Base-by-base conservation (phyloP, 805 yeast species). In the Metschnikowia anglica region DNA sequence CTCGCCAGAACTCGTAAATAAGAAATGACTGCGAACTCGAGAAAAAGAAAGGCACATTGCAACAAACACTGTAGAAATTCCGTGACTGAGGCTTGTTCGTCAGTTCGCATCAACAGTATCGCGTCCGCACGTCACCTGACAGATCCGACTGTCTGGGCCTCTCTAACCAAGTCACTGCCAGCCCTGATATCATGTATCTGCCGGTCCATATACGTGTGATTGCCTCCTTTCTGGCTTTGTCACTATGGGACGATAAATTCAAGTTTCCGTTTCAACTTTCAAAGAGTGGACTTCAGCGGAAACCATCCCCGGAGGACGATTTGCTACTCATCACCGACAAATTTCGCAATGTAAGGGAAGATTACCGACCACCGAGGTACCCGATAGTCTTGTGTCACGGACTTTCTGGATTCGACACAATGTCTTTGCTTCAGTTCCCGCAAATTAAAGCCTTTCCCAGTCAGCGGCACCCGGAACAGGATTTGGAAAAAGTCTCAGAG, bases 321-420 rank as follows among this genome's bases (percentile, higher is more conserved):
- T 26, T 47, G n/a, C 32, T 37, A 12, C 45, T 61, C 17, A 63
- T 68, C 29, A 59, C 57, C 6, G 65, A 65, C 44, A 59, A 59
- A 43, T 68, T 53, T 44, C 52, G 62, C 13, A 42, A 32, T 11
- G 41, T 71, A 11, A 52, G 65, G 47, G 63, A 70, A 7, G 48
- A 66, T 23, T 84, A 82, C 55, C 55, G 61, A 10, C 73, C 83
- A 4, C 89, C 95, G 0, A 76, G 77, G 51, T 68, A 74, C 54
- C 96, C 96, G 0, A 77, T 88, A 1, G 84, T 88, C 0, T 62
- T 88, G 20, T 88, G 96, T 54, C 97, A 88, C 66, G 97, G 97
- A 0, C 73, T 88, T 18, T 79, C 87, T 0, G 97, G 97, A 1
- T 88, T 87, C 53, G 95, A 86, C 53, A 72, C 60, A 38, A 44